phyloP scores from a whole-genome alignment of 805 yeast species.

The Kregervanrija delftensis region DNA sequence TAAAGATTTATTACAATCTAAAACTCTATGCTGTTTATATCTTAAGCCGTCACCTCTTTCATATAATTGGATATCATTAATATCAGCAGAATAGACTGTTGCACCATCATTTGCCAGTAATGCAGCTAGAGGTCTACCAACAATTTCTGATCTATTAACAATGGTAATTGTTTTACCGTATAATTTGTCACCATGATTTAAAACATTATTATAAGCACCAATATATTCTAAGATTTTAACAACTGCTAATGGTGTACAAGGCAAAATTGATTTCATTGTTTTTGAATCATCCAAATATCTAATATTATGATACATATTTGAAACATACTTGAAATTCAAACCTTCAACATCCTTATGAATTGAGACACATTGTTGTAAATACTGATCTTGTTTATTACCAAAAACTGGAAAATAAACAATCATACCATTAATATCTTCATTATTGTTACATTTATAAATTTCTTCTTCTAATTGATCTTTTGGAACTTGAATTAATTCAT shows the following conservation, averaged over 20 bases:
- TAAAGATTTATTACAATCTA: conserved; percentile 45
- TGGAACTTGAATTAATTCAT: conserved; percentile 62
- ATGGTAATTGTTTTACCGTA: conserved; percentile 90
- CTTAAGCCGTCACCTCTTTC: conserved; percentile 90
- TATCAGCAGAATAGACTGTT: conserved; percentile 84
- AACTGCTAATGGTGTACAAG: conserved; percentile 94
- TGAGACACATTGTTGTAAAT: conserved; percentile 88
- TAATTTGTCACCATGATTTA: conserved; percentile 85
- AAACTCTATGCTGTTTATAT: conserved; percentile 76
- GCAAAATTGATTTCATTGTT: conserved; percentile 75
- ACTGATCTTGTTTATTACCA: conserved; percentile 92
- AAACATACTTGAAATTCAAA: conserved; percentile 80
- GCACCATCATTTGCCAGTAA: conserved; percentile 97
- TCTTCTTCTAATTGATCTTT: conserved; percentile 83
- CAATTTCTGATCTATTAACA: conserved; percentile 92
- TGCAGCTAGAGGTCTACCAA: conserved; percentile 96
- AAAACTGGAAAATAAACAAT: conserved; percentile 98
- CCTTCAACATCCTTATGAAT: conserved; percentile 96
- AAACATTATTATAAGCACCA: conserved; percentile 74
- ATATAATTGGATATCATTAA: conserved; percentile 81
- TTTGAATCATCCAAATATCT: conserved; percentile 68
- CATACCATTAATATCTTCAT: conserved; percentile 76
- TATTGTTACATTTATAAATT: conserved; percentile 74
- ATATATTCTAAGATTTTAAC: conserved; percentile 89
- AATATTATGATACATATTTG: conserved; percentile 90